A percentile compares a stretch with the other conserved stretches of the same genome.
These are phyloP conservation scores for Cucurbita argyrosperma DNA, from an alignment of 306 rosid genomes.

Conservation along the genomic window DNA sequence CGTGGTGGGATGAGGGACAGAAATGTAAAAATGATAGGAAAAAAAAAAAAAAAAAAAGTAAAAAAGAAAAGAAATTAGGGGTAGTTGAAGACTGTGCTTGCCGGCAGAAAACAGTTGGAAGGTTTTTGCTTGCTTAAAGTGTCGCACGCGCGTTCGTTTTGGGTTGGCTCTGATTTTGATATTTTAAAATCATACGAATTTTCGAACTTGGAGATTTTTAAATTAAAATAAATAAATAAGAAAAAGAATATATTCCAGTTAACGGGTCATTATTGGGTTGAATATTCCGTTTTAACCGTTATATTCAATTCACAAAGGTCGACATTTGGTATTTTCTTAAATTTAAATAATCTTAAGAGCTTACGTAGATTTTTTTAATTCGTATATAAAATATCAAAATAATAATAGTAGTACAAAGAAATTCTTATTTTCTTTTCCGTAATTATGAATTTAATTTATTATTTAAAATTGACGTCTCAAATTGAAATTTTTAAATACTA, in stretches of 20 bases:
- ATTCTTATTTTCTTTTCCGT: too few relatives aligned
- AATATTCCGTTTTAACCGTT: not conserved
- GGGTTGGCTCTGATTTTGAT: not conserved
- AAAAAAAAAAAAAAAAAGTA: not conserved
- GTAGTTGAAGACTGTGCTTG: slow-evolving; percentile 15
- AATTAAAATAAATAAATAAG: not conserved
- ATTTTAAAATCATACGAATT: not conserved
- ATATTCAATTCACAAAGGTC: not conserved
- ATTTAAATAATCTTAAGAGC: too few relatives aligned
- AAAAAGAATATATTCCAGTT: not conserved
- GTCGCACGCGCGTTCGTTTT: not conserved
- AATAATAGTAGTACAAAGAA: too few relatives aligned
- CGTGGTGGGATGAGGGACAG: not conserved
- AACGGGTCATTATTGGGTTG: not conserved
- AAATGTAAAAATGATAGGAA: not conserved
- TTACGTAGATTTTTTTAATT: too few relatives aligned
- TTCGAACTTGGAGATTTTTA: not conserved
- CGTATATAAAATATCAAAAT: too few relatives aligned
- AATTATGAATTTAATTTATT: too few relatives aligned
- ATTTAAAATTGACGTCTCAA: too few relatives aligned
- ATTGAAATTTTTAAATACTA: too few relatives aligned
- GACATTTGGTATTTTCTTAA: too few relatives aligned
- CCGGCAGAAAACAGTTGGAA: slow-evolving; percentile 35
- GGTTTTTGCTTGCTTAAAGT: slow-evolving; percentile 16
- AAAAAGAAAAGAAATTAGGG: not conserved